Percentiles rank a stretch among this genome's conserved stretches.
Evolutionary conservation across 352 stramenopile species (phyloP).

Genomic region (Globisporangium viniferum): DNA sequence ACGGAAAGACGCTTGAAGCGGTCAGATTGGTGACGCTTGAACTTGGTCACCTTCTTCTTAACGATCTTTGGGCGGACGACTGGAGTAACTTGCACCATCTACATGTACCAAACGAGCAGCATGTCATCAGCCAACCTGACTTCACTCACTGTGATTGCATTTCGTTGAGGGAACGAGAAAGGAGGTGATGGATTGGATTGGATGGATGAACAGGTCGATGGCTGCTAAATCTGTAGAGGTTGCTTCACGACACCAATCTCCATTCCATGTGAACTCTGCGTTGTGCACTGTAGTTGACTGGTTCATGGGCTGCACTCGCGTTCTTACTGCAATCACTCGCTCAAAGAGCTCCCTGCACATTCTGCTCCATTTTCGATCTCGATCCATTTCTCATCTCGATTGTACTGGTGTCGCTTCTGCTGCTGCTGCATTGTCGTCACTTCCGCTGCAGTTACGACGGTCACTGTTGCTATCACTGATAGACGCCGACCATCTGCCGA

Average conservation of each 20-base stretch:
- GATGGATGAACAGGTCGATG: neutral
- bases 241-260: neutral
- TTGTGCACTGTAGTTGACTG: neutral
- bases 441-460: neutral
- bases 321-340: neutral
- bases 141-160: neutral
- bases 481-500: neutral
- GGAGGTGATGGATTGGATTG: neutral
- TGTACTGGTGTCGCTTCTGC: neutral
- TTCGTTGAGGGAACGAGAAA: neutral
- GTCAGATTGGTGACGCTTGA: constrained; percentile 98
- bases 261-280: neutral
- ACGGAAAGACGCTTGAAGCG: constrained; percentile 96
- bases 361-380: neutral
- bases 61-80: constrained; percentile 93
- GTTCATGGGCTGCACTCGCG: neutral
- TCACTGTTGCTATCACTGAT: neutral
- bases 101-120: constrained; percentile 15
- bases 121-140: constrained; percentile 1
- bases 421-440: neutral
- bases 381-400: constrained; percentile 7
- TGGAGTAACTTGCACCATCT: constrained; percentile 91
- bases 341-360: neutral
- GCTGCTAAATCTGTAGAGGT: neutral
- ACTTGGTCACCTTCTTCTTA: constrained; percentile 99